These are phyloP conservation scores for Xanthoconium purpureum DNA, from an alignment of 768 basidiomycete genomes.

Conservation along the genomic window DNA sequence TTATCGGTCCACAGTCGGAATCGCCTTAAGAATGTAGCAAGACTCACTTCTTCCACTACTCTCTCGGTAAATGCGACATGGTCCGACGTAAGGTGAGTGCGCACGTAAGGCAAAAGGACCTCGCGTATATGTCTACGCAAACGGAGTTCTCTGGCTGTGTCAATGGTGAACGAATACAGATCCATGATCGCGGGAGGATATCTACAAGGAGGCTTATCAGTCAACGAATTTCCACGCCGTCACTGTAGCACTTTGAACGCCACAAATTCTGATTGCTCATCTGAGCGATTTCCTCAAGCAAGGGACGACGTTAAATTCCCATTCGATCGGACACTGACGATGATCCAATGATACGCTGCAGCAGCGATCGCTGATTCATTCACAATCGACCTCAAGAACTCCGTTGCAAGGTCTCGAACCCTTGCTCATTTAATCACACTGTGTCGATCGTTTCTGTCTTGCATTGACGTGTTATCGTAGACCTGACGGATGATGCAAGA, in stretches of 20 bases:
- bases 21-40: background rate
- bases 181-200: constrained; percentile 9
- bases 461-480: constrained; percentile 4
- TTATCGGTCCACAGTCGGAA: background rate
- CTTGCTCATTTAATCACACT: constrained; percentile 10
- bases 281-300: background rate
- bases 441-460: background rate
- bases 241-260: background rate
- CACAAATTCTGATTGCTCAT: background rate
- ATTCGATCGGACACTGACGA: background rate
- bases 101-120: constrained; percentile 53
- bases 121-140: constrained; percentile 47
- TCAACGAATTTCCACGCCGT: constrained; percentile 2
- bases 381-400: background rate
- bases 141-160: constrained; percentile 21
- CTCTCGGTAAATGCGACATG: constrained; percentile 53
- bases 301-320: background rate
- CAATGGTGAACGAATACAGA: constrained; percentile 14
- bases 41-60: constrained; percentile 44
- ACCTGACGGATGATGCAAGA: background rate
- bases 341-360: background rate
- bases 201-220: background rate
- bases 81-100: constrained; percentile 51
- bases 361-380: background rate
- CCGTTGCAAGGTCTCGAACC: background rate